Base-by-base conservation (phyloP, 306 rosid species). In the Acacia confusa region DNA sequence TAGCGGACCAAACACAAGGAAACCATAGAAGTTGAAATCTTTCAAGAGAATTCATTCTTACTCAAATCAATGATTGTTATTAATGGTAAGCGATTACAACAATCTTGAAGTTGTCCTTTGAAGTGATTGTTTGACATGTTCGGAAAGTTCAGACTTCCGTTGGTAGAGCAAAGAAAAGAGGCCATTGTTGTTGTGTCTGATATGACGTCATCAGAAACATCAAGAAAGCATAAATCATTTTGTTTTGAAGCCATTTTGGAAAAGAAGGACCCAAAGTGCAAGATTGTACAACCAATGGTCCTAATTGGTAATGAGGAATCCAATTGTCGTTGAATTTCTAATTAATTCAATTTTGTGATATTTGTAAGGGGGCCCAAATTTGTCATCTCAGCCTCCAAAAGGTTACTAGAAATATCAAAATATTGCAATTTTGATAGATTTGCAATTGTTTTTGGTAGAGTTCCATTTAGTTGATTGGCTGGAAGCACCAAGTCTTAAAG, bases 181-280 rank as follows among this genome's bases (percentile, higher is more conserved):
- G 27, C 1, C 30, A 30, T 9, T 40, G 17, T 20, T 45, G 7
- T 0, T 4, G 4, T 41, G 32, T 70, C 75, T 4, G 36, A 70
- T 6, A 70, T 70, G 4, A 13, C 22, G 13, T n/a, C 13, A 24
- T 70, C 1, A 6, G 75, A 70, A 22, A 70, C 9, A 44, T 70
- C 75, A 22, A 70, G 75, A 24, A 0, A 3, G 16, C 0, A 9
- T 1, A 67, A 2, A 16, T 34, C 9, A 17, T 20, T 71, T 63
- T 83, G 83, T 1, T 78, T 57, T 13, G 53, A n/a, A 83, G 79
- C 83, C 86, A 83, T 13, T 47, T 66, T 0, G 86, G 80, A 34
- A 83, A 78, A 2, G 2, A 4, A 8, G 75, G 75, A 32, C 75
- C 85, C 25, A 83, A 3, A 0, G 16, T 22, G 64, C 63, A 65